Conservation (phyloP, 768 basidiomycete genomes). For the Floccularia luteovirens region DNA sequence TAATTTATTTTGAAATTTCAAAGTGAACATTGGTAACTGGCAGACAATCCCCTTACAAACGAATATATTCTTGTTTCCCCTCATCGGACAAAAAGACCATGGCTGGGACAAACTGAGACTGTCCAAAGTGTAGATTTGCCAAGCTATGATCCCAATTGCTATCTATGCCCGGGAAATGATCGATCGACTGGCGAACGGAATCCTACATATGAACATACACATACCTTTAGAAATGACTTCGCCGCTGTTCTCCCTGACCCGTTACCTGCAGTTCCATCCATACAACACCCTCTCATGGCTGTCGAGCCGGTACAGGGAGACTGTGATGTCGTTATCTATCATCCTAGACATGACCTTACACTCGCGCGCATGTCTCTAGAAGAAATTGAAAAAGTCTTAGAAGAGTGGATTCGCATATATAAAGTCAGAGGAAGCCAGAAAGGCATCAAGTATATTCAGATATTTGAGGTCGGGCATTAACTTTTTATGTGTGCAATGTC, state of each 20-base stretch:
- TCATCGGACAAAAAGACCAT: constrained; percentile 85
- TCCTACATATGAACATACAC: constrained; percentile 58
- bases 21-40: too few species aligned
- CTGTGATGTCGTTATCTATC: constrained; percentile 87
- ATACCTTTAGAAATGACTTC: constrained; percentile 77
- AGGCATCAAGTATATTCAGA: constrained; percentile 79
- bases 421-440: constrained; percentile 46
- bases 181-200: constrained; percentile 69
- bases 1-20: too few species aligned
- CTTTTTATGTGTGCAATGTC: neutral
- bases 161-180: constrained; percentile 81
- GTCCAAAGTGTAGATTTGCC: constrained; percentile 47
- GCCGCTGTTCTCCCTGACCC: constrained; percentile 69
- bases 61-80: constrained; percentile 82
- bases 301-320: constrained; percentile 67
- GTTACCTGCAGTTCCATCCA: constrained; percentile 39
- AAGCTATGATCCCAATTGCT: constrained; percentile 65
- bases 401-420: constrained; percentile 70
- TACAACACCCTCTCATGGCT: constrained; percentile 54
- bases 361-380: constrained; percentile 52
- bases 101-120: constrained; percentile 81
- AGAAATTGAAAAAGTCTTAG: constrained; percentile 60
- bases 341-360: constrained; percentile 81
- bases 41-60: constrained; percentile 79
- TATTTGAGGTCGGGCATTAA: constrained; percentile 64